Evolutionary conservation across 2,329 filamentous ascomycete species (phyloP).

Genomic region (Phyllosticta paracitricarpa): DNA sequence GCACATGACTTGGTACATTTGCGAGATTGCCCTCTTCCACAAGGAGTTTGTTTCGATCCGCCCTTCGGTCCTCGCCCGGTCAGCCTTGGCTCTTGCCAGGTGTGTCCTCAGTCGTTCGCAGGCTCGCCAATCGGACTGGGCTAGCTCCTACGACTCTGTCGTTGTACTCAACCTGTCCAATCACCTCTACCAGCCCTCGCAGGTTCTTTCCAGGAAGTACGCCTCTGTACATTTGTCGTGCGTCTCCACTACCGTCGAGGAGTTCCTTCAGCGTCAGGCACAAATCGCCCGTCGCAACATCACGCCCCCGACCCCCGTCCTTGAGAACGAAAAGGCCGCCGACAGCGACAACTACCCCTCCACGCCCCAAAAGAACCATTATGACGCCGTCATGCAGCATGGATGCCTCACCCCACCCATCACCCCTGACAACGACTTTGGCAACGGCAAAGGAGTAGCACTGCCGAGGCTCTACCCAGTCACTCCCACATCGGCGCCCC

Average conservation of each 20-base stretch:
- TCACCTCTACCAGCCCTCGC: conserved; percentile 56
- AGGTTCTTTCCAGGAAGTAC: conserved; percentile 59
- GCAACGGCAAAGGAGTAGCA: conserved; percentile 20
- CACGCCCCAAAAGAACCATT: conserved; percentile 69
- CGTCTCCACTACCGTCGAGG: conserved; percentile 54
- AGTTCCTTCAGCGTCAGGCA: conserved; percentile 56
- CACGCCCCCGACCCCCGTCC: conserved; percentile 47
- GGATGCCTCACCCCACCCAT: conserved; percentile 80
- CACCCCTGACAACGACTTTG: conserved; percentile 55
- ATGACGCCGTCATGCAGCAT: conserved; percentile 52
- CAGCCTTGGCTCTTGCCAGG: conserved; percentile 74
- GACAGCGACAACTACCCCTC: conserved; percentile 46
- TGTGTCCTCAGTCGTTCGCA: conserved; percentile 78
- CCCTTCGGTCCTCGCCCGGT: conserved; percentile 82
- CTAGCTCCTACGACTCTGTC: conserved; percentile 56
- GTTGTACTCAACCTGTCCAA: conserved; percentile 56
- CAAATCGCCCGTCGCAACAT: conserved; percentile 37
- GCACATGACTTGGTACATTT: conserved; percentile 88
- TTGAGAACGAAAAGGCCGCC: conserved; percentile 40
- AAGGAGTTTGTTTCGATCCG: conserved; percentile 91
- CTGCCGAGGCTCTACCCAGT: conserved; percentile 22
- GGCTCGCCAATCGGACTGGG: conserved; percentile 66
- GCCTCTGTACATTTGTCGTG: conserved; percentile 54
- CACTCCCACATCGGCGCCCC: conserved; percentile 22
- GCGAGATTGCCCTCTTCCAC: conserved; percentile 92